A percentile compares a stretch with the other conserved stretches of the same genome.
Evolutionary conservation across 2,329 filamentous ascomycete species (phyloP).

Genomic region (Stachybotrys elegans): DNA sequence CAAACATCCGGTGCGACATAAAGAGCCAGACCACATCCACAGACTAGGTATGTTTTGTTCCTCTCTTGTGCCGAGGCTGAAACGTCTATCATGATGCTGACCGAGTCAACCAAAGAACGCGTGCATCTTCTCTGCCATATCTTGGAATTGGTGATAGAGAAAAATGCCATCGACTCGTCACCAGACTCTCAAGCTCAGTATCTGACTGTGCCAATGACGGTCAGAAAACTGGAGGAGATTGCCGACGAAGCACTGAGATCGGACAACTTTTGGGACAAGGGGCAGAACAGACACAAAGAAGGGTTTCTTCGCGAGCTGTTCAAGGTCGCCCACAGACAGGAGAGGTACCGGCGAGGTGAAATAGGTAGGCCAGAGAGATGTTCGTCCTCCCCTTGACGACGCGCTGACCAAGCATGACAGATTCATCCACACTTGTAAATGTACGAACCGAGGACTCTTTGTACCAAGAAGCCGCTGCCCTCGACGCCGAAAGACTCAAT

Average conservation of each 20-base stretch:
- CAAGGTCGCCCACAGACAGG: conserved; percentile 52
- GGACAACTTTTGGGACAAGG: conserved; percentile 52
- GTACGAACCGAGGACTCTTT: no score
- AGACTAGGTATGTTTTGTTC: conserved; percentile 52
- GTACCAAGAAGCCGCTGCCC: no score
- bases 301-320: conserved; percentile 54
- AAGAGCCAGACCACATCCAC: conserved; percentile 68
- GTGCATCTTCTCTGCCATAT: conserved; percentile 56
- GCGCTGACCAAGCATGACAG: no score
- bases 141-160: conserved; percentile 50
- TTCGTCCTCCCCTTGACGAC: no score
- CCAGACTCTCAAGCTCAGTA: no score
- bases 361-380: conserved; percentile 42
- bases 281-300: conserved; percentile 51
- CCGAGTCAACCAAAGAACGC: conserved; percentile 39
- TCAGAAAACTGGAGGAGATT: conserved; percentile 52
- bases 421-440: no score
- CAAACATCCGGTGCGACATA: conserved; percentile 49
- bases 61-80: neutral
- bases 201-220: no score
- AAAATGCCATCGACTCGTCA: no score
- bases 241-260: conserved; percentile 55
- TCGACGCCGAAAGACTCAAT: no score
- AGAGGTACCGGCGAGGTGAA: conserved; percentile 49
- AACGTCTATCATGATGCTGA: conserved; percentile 4